A percentile compares a stretch with the other conserved stretches of the same genome.
These are phyloP conservation scores for Aspergillus quadricinctus DNA, from an alignment of 2,329 filamentous ascomycete genomes.

Conservation along the genomic window DNA sequence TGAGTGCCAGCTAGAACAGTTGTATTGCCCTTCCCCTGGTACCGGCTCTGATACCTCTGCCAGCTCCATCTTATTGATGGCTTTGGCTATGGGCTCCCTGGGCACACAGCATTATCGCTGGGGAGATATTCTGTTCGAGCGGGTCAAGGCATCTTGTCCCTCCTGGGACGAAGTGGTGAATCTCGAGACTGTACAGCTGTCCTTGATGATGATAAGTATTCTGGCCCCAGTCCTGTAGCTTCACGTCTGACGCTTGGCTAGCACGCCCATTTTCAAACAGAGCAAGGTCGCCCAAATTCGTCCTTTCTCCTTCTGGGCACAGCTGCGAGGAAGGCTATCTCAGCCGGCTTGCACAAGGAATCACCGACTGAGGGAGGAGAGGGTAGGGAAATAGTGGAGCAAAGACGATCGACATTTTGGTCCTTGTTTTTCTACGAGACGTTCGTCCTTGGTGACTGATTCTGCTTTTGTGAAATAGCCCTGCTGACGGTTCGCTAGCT, in stretches of 20 bases:
- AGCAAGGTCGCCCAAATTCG: conserved; percentile 43
- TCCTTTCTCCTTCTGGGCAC: conserved; percentile 39
- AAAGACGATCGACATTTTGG: conserved; percentile 39
- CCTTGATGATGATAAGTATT: conserved; percentile 44
- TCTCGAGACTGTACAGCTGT: conserved; percentile 41
- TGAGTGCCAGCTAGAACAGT: conserved; percentile 29
- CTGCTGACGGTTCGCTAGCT: conserved; percentile 24
- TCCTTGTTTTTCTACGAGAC: conserved; percentile 43
- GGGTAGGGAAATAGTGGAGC: conserved; percentile 29
- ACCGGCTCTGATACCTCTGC: conserved; percentile 32
- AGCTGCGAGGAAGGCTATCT: conserved; percentile 41
- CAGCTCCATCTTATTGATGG: conserved; percentile 37
- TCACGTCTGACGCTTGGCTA: conserved; percentile 6
- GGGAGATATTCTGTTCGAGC: conserved; percentile 41
- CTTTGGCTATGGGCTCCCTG: conserved; percentile 35
- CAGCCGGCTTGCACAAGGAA: conserved; percentile 44
- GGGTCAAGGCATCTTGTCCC: conserved; percentile 37
- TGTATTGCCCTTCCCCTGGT: conserved; percentile 31
- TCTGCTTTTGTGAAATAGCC: too few species aligned
- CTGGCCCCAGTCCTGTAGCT: neutral
- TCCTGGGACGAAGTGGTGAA: conserved; percentile 44
- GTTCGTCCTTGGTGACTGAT: conserved; percentile 21
- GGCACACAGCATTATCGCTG: conserved; percentile 38
- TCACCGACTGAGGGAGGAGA: conserved; percentile 29
- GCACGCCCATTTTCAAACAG: conserved; percentile 43